A percentile compares a stretch with the other conserved stretches of the same genome.
Evolutionary conservation across 495 filamentous ascomycete genomes (phyloP).

Genomic region (Penicillium dipodomyicola): DNA sequence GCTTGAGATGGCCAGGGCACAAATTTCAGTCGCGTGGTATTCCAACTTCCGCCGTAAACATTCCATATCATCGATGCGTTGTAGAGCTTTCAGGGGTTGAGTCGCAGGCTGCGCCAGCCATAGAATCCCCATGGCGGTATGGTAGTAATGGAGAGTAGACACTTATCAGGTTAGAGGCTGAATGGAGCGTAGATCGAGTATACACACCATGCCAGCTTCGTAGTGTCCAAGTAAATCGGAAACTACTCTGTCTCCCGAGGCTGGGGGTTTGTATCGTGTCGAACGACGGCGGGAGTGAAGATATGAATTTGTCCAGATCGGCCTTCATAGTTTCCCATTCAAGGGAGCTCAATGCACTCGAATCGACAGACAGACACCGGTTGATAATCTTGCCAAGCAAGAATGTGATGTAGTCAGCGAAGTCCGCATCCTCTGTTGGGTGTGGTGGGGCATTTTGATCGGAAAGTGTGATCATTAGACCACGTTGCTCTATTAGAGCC

Average conservation of each 20-base stretch:
- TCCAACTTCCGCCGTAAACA: slow-evolving; percentile 21
- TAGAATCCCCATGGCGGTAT: slow-evolving; percentile 27
- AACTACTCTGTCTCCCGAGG: not conserved
- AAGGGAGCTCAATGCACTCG: not conserved
- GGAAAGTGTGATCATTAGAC: slow-evolving; percentile 32
- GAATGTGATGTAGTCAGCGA: slow-evolving; percentile 31
- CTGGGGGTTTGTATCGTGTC: not conserved
- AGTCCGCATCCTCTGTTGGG: slow-evolving; percentile 21
- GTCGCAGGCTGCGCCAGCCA: slow-evolving; percentile 14
- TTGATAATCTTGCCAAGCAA: slow-evolving; percentile 37
- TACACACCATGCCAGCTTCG: slow-evolving; percentile 31
- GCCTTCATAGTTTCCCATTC: slow-evolving; percentile 14
- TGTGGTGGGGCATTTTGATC: slow-evolving; percentile 17
- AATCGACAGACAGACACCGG: slow-evolving; percentile 18
- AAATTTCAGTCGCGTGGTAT: slow-evolving; percentile 26
- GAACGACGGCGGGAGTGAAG: slow-evolving; percentile 21
- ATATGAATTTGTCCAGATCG: slow-evolving; percentile 20
- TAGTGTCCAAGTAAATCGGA: slow-evolving; percentile 25
- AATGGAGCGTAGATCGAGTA: not conserved
- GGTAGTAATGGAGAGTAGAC: slow-evolving; percentile 31
- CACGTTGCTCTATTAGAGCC: slow-evolving; percentile 30
- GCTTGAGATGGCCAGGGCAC: slow-evolving; percentile 36
- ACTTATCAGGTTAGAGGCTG: slow-evolving; percentile 10
- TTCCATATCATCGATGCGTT: slow-evolving; percentile 12
- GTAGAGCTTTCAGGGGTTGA: not conserved